Conservation (phyloP, 164 flowering plant genomes). For the Sedum album region DNA sequence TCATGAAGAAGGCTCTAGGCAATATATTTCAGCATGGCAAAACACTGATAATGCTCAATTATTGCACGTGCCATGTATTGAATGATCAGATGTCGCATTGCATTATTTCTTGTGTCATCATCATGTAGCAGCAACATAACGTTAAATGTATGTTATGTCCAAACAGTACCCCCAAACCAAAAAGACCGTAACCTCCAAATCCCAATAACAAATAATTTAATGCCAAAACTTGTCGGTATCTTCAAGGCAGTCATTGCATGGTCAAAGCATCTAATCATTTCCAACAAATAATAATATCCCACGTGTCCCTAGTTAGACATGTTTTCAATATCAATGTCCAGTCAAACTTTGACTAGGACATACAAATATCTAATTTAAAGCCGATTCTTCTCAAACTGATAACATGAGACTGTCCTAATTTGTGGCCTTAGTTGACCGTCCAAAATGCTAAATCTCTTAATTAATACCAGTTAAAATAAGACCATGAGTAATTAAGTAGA, state of each 20-base stretch:
- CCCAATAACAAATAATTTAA: not conserved
- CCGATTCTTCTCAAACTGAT: not conserved
- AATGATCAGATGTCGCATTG: not conserved
- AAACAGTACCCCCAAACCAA: not conserved
- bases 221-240: not conserved
- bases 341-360: constrained; percentile 2
- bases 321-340: too few relatives aligned
- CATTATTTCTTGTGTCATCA: not conserved
- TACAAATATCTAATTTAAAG: not conserved
- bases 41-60: not conserved
- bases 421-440: not conserved
- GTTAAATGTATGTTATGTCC: not conserved
- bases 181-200: not conserved
- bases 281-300: not conserved
- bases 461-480: not conserved
- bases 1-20: not conserved
- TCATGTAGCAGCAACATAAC: not conserved
- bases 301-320: not conserved
- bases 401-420: constrained; percentile 1
- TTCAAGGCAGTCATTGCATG: not conserved
- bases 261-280: constrained; percentile 1
- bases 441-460: not conserved
- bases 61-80: not conserved
- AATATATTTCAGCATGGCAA: not conserved
- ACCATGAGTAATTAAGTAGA: too few relatives aligned